Conservation (phyloP, 179 eudicot genomes). For the Spergularia azorica region DNA sequence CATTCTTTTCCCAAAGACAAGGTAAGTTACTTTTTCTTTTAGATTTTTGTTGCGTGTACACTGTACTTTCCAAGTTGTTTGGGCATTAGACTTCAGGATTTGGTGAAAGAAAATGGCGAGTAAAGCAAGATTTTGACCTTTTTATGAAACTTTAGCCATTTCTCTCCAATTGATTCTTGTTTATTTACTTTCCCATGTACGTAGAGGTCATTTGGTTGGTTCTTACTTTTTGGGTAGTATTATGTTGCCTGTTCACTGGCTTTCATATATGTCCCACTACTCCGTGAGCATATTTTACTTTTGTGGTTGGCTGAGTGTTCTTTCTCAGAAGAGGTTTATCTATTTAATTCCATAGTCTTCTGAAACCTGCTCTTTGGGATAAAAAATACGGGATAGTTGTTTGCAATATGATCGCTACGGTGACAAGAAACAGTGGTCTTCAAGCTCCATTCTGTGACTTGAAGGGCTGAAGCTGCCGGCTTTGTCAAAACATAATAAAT, state of each 20-base stretch:
- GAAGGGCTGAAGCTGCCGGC: neutral
- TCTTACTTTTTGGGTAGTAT: neutral
- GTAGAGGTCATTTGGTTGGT: neutral
- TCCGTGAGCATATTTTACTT: neutral
- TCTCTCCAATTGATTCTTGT: neutral
- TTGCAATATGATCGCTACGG: neutral
- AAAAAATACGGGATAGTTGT: neutral
- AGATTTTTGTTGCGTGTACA: neutral
- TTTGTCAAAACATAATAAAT: neutral
- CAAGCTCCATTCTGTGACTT: neutral
- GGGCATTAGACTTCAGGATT: constrained; percentile 2
- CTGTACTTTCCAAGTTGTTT: constrained; percentile 1
- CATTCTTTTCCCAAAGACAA: constrained; percentile 66
- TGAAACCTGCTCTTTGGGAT: no score
- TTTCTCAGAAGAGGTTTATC: neutral
- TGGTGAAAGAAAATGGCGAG: neutral
- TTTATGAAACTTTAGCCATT: neutral
- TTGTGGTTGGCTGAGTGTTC: neutral
- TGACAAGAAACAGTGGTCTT: neutral
- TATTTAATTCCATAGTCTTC: neutral
- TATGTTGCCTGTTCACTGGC: no score
- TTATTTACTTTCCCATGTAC: neutral
- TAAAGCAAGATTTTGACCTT: neutral
- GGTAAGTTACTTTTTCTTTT: constrained; percentile 43
- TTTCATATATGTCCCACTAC: no score